Evolutionary conservation across 805 yeast genomes (phyloP), one percentile per base, ranked within the genome.

Genomic region (Ogataea chonburiensis): DNA sequence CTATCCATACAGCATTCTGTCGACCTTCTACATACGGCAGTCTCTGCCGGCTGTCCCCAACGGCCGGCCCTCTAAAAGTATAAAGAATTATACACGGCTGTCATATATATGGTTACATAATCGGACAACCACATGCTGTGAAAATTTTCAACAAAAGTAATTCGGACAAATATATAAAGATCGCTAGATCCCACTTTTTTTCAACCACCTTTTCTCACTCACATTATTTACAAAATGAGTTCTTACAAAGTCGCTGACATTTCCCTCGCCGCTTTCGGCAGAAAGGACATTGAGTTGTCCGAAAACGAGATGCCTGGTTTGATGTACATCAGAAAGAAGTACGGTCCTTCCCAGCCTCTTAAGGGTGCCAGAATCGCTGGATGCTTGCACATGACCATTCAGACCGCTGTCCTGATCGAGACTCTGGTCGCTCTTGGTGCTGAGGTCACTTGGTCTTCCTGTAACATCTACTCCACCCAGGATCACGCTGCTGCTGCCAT

Each of bases 401-500:
- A 91, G 76, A 93, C 98, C 60, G 98, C 98, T 56, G 98, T 91
- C 52, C 79, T 91, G 70, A 93, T 93, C 61, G 98, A 91, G 79
- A 91, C 98, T 56, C 79, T 93, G 61, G 86, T 79, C 60, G 96
- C 95, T 51, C 79, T 91, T 58, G 98, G 98, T 75, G 98, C 98
- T 49, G 98, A 91, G 77, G 98, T 91, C 48, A 93, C 98, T 62
- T 91, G 98, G 98, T 79, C 96, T 49, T 87, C 96, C 32, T 91
- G 98, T 80, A 91, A 91, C 95, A 91, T 91, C 61, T 91, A 86
- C 83, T 89, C 98, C 57, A 91, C 98, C 53, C 98, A 91, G 77
- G 98, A 91, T 73, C 98, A 91, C 68, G 98, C 98, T 56, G 98
- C 98, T 60, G 97, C 98, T 62, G 98, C 98, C 59, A 93, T 91